These are phyloP conservation scores for Viridothelium virens DNA, from an alignment of 495 filamentous ascomycete species.

Conservation along the genomic window DNA sequence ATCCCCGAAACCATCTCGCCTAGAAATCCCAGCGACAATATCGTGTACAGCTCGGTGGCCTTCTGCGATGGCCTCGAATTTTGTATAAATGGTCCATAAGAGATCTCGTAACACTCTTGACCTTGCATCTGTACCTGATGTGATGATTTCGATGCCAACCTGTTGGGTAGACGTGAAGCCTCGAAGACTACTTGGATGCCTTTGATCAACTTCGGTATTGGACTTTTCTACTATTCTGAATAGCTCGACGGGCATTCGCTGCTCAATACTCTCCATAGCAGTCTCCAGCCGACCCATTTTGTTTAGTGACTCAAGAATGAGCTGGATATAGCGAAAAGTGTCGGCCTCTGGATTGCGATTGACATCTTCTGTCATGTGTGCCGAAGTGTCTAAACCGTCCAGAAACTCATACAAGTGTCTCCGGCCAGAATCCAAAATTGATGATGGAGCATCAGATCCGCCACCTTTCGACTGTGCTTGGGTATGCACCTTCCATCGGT, in stretches of 20 bases:
- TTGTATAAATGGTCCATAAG: conserved; percentile 85
- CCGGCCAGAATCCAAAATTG: conserved; percentile 36
- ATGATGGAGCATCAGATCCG: conserved; percentile 1
- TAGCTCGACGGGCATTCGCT: conserved; percentile 86
- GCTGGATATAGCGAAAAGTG: conserved; percentile 83
- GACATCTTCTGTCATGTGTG: conserved; percentile 70
- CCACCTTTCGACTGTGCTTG: conserved; percentile 13
- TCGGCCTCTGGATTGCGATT: conserved; percentile 91
- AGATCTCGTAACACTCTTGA: conserved; percentile 78
- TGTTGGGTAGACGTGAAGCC: conserved; percentile 43
- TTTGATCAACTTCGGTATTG: conserved; percentile 83
- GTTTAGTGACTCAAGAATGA: conserved; percentile 82
- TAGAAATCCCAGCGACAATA: conserved; percentile 70
- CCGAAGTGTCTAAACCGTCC: conserved; percentile 65
- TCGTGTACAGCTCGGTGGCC: conserved; percentile 92
- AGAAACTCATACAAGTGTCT: conserved; percentile 70
- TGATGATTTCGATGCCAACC: conserved; percentile 38
- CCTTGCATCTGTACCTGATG: conserved; percentile 58
- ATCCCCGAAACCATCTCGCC: conserved; percentile 58
- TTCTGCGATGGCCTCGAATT: conserved; percentile 94
- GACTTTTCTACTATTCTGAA: conserved; percentile 92
- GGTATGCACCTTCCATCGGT: conserved; percentile 74
- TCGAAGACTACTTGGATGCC: conserved; percentile 67
- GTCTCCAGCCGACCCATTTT: conserved; percentile 76
- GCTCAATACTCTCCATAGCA: conserved; percentile 82